Evolutionary conservation across 2,329 filamentous ascomycete genomes (phyloP), one percentile per base, ranked within the genome.

Genomic region (Geosmithia putterillii): DNA sequence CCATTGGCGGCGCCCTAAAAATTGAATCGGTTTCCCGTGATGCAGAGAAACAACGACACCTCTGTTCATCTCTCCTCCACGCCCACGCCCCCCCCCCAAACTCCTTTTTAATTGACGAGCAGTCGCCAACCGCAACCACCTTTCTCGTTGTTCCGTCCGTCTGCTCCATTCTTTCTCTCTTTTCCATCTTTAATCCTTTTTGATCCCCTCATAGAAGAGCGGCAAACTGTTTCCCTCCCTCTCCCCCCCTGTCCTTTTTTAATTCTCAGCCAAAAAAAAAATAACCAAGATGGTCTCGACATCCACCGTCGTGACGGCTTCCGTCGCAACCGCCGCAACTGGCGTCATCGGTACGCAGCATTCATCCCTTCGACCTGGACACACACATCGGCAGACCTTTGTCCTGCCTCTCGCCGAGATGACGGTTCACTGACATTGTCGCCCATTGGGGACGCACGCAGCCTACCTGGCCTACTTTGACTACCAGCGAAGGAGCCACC

Each of bases 381-480:
- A n/a, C n/a, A n/a, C n/a, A n/a, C n/a, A n/a, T n/a, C n/a, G n/a
- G n/a, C n/a, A n/a, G n/a, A n/a, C n/a, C n/a, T n/a, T n/a, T n/a
- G n/a, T n/a, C n/a, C n/a, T n/a, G n/a, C n/a, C 14, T 43, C 32
- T 25, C 18, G 7, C 28, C 10, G 28, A 6, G 15, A 32, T n/a
- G n/a, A n/a, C n/a, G n/a, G n/a, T n/a, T n/a, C n/a, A n/a, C 21
- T 25, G 19, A 34, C 15, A 15, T 40, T n/a, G n/a, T 9, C n/a
- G 28, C 38, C 23, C 5, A 40, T n/a, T 15, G 8, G 23, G n/a
- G 38, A 21, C 23, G n/a, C n/a, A n/a, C n/a, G n/a, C n/a, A 81
- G 77, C 74, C 52, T 83, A 83, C 55, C 78, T 73, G 50, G 60
- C 76, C 52, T 84, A 81, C 65, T 84, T 84, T 61, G 80, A 84